Evolutionary conservation across 106 monocot species (phyloP).

Genomic region (Platanthera guangdongensis): DNA sequence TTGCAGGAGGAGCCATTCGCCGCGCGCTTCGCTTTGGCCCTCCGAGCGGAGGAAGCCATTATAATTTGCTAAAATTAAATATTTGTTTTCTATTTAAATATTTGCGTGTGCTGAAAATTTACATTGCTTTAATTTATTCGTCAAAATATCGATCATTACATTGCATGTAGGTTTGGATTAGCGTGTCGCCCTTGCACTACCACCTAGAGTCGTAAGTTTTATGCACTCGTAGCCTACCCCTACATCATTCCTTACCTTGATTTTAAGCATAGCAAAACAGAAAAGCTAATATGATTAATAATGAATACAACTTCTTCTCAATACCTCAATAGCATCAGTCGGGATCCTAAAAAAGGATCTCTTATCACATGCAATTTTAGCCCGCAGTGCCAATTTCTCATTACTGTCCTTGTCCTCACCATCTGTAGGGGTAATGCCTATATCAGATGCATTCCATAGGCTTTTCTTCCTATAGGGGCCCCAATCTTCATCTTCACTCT

Average conservation of each 20-base stretch:
- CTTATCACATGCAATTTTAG: slow-evolving; percentile 20
- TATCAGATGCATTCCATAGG: slow-evolving; percentile 18
- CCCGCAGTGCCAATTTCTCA: slow-evolving; percentile 10
- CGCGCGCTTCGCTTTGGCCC: too few species aligned
- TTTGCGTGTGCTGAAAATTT: too few species aligned
- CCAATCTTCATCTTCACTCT: slow-evolving; percentile 92
- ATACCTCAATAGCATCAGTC: slow-evolving; percentile 49
- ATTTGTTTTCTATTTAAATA: too few species aligned
- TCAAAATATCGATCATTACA: too few species aligned
- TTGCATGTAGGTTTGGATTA: too few species aligned
- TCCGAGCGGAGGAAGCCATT: too few species aligned
- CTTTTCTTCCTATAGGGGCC: slow-evolving; percentile 46
- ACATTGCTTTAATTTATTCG: too few species aligned
- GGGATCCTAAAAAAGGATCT: slow-evolving; percentile 63
- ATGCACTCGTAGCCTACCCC: too few species aligned
- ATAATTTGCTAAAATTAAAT: too few species aligned
- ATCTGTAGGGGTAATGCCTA: slow-evolving; percentile 5
- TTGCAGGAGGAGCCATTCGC: too few species aligned
- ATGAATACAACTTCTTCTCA: background rate
- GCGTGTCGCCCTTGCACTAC: too few species aligned
- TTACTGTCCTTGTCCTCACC: slow-evolving; percentile 18
- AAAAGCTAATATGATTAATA: background rate
- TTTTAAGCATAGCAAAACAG: background rate
- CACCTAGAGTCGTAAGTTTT: too few species aligned
- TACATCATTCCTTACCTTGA: background rate